These are phyloP conservation scores for Canariomyces notabilis DNA, from an alignment of 2,329 filamentous ascomycete species.

Conservation along the genomic window DNA sequence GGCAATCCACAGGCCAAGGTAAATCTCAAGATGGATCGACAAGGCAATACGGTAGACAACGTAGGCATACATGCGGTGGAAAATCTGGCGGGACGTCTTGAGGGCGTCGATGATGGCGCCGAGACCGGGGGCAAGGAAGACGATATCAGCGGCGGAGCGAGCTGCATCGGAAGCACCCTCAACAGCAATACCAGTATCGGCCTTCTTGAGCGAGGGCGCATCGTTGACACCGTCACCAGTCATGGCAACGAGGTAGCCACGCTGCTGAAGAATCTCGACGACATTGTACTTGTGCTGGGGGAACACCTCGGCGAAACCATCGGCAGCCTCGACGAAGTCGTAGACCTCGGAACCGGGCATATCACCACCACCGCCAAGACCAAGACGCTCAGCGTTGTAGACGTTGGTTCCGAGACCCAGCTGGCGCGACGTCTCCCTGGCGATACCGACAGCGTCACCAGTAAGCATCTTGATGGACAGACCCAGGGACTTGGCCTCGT, in stretches of 20 bases:
- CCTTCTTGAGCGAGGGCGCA: constrained; percentile 87
- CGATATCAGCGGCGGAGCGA: constrained; percentile 86
- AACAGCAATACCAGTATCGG: constrained; percentile 93
- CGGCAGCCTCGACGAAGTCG: constrained; percentile 91
- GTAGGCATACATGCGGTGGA: constrained; percentile 96
- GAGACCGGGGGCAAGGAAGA: constrained; percentile 86
- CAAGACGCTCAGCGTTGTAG: constrained; percentile 88
- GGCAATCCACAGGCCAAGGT: constrained; percentile 86
- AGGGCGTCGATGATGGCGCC: constrained; percentile 89
- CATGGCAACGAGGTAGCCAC: constrained; percentile 92
- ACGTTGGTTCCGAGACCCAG: constrained; percentile 89
- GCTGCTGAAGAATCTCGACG: constrained; percentile 88
- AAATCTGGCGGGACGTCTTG: constrained; percentile 90
- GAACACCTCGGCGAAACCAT: constrained; percentile 93
- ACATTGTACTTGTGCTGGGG: constrained; percentile 94
- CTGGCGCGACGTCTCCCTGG: constrained; percentile 84
- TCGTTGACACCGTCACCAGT: constrained; percentile 96
- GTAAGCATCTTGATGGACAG: constrained; percentile 95
- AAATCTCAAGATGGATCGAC: constrained; percentile 86
- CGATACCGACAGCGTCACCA: constrained; percentile 89
- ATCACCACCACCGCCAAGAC: constrained; percentile 82
- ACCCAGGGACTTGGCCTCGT: constrained; percentile 82
- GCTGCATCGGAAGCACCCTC: constrained; percentile 89
- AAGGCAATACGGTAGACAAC: constrained; percentile 92
- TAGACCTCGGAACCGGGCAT: constrained; percentile 93